phyloP scores from a whole-genome alignment of 352 stramenopile genomes.

The Phytopythium kandeliae region DNA sequence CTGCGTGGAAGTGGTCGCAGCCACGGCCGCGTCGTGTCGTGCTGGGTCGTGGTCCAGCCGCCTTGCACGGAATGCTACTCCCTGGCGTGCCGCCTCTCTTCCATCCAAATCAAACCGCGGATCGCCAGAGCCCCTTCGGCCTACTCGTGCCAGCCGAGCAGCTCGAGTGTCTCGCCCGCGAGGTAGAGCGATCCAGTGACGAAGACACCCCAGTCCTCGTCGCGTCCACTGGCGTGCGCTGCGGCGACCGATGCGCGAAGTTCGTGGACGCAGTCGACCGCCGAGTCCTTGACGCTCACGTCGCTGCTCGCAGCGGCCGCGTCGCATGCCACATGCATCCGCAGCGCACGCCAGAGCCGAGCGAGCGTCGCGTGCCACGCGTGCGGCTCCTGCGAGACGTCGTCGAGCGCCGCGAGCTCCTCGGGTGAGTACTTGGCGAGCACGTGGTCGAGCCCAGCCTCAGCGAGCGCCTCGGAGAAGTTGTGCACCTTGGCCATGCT shows the following conservation, averaged over 20 bases:
- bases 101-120: background rate
- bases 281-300: conserved; percentile 43
- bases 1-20: conserved; percentile 19
- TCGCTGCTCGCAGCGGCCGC: conserved; percentile 15
- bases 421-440: conserved; percentile 36
- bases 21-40: too few species aligned
- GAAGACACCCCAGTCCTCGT: conserved; percentile 53
- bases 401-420: conserved; percentile 33
- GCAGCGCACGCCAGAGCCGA: conserved; percentile 45
- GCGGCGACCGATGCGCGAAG: conserved; percentile 27
- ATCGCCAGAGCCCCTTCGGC: background rate
- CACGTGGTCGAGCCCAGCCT: conserved; percentile 27
- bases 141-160: conserved; percentile 64
- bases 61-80: conserved; percentile 21
- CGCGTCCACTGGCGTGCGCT: conserved; percentile 8
- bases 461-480: conserved; percentile 55
- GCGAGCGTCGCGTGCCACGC: conserved; percentile 55
- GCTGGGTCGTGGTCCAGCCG: conserved; percentile 7
- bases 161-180: conserved; percentile 53
- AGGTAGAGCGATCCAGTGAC: conserved; percentile 75
- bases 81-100: background rate
- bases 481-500: conserved; percentile 62
- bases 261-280: conserved; percentile 56
- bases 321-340: conserved; percentile 28
- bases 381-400: conserved; percentile 32